phyloP scores from a whole-genome alignment of 225 moss, liverwort and hornwort genomes.

The Polytrichum commune region DNA sequence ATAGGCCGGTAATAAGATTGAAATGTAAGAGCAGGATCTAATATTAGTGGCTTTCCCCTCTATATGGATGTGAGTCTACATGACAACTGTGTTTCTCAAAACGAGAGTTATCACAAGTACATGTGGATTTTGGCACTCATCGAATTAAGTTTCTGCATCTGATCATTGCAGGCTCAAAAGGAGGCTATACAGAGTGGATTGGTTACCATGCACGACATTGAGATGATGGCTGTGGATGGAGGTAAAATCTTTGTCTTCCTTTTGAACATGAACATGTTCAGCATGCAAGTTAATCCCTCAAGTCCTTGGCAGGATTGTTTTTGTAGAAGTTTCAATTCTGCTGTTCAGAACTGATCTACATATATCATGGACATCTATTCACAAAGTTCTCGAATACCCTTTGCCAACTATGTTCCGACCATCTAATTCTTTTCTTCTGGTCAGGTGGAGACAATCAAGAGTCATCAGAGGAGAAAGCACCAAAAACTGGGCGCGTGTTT shows the following conservation, averaged over 20 bases:
- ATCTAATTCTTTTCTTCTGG: constrained; percentile 8
- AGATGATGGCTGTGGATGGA: constrained; percentile 88
- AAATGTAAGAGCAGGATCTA: too few species aligned
- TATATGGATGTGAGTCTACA: too few species aligned
- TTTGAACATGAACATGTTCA: neutral
- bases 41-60: too few species aligned
- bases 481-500: constrained; percentile 60
- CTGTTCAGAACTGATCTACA: too few species aligned
- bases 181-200: constrained; percentile 72
- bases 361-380: neutral
- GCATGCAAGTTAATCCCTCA: neutral
- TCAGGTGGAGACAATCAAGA: constrained; percentile 64
- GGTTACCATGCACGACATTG: constrained; percentile 88
- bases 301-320: neutral
- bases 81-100: too few species aligned
- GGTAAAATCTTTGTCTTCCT: constrained; percentile 25
- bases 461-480: constrained; percentile 43
- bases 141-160: neutral
- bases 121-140: too few species aligned
- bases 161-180: constrained; percentile 62
- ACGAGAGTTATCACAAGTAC: too few species aligned
- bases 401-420: neutral
- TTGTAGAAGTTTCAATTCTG: neutral
- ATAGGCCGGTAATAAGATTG: too few species aligned
- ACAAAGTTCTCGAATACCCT: neutral